Conservation (phyloP, 352 stramenopile genomes). For the Phytophthora crassamura region DNA sequence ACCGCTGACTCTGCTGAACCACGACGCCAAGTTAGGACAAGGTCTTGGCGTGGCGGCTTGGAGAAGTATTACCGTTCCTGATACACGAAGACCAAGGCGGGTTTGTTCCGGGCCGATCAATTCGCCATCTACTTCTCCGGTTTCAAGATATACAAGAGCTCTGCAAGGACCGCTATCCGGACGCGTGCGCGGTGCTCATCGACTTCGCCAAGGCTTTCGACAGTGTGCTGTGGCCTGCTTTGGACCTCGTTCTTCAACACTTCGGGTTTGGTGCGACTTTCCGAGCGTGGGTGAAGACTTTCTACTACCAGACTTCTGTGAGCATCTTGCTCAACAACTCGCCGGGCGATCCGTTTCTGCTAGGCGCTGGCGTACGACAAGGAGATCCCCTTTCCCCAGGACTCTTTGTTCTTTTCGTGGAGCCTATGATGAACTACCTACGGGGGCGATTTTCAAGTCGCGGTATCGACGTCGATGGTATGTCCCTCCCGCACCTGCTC, state of each 20-base stretch:
- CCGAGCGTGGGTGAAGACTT: constrained; percentile 15
- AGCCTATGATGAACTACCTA: constrained; percentile 25
- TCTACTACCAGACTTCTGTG: constrained; percentile 15
- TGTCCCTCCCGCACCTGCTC: not conserved
- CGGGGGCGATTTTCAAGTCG: not conserved
- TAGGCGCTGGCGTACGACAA: constrained; percentile 15
- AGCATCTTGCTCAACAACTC: constrained; percentile 21
- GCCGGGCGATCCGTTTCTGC: constrained; percentile 2
- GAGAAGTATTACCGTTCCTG: not conserved
- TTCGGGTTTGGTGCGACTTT: constrained; percentile 25
- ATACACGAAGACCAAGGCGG: constrained; percentile 23
- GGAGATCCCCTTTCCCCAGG: constrained; percentile 20
- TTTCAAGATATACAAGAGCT: constrained; percentile 19
- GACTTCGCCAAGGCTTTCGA: constrained; percentile 18
- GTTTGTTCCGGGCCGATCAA: constrained; percentile 4
- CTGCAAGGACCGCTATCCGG: not conserved
- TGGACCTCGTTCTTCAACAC: constrained; percentile 18
- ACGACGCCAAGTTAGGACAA: constrained; percentile 19
- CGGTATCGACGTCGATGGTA: not conserved
- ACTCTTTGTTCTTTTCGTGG: constrained; percentile 23
- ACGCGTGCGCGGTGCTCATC: constrained; percentile 5
- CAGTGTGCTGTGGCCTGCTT: constrained; percentile 8
- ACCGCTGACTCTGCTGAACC: constrained; percentile 20
- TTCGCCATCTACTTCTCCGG: constrained; percentile 13
- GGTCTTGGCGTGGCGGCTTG: constrained; percentile 4